Conservation (phyloP, 2,329 filamentous ascomycete species). For the Fonsecaea multimorphosa region DNA sequence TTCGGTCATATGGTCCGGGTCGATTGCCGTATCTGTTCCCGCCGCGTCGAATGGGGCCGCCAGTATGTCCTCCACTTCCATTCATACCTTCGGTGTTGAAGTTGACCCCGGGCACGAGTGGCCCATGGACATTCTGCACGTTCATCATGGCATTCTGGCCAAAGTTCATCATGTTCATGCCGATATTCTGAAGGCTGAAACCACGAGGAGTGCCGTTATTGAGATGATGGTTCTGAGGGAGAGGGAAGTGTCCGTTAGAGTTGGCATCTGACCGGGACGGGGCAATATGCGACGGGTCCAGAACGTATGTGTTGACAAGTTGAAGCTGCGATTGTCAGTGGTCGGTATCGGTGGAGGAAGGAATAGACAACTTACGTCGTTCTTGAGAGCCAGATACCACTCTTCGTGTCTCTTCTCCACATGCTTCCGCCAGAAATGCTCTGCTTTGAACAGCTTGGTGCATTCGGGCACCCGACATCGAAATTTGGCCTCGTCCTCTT, state of each 20-base stretch:
- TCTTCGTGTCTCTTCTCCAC: slow-evolving; percentile 93
- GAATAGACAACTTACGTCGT: slow-evolving; percentile 70
- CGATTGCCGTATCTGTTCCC: slow-evolving; percentile 68
- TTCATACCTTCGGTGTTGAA: slow-evolving; percentile 55
- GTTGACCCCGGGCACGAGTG: slow-evolving; percentile 51
- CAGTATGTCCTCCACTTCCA: slow-evolving; percentile 57
- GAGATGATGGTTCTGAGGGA: slow-evolving; percentile 71
- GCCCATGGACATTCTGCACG: slow-evolving; percentile 36
- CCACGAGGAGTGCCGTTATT: slow-evolving; percentile 85
- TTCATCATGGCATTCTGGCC: slow-evolving; percentile 58
- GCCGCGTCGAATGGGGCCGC: slow-evolving; percentile 72
- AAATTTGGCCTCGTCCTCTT: slow-evolving; percentile 97
- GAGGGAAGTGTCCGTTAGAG: slow-evolving; percentile 92
- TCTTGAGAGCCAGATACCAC: slow-evolving; percentile 79
- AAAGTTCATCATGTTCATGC: slow-evolving; percentile 56
- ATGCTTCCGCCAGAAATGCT: slow-evolving; percentile 97
- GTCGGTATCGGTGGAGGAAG: neutral
- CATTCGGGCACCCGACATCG: slow-evolving; percentile 96
- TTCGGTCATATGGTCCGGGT: slow-evolving; percentile 71
- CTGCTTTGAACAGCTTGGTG: slow-evolving; percentile 95
- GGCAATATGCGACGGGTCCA: slow-evolving; percentile 93
- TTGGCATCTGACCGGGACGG: slow-evolving; percentile 92
- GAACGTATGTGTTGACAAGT: slow-evolving; percentile 90
- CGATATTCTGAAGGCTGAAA: slow-evolving; percentile 78
- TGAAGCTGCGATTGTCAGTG: slow-evolving; percentile 68